A percentile compares a stretch with the other conserved stretches of the same genome.
These are phyloP conservation scores for Microascus cirrosus DNA, from an alignment of 2,329 filamentous ascomycete species.

Conservation along the genomic window DNA sequence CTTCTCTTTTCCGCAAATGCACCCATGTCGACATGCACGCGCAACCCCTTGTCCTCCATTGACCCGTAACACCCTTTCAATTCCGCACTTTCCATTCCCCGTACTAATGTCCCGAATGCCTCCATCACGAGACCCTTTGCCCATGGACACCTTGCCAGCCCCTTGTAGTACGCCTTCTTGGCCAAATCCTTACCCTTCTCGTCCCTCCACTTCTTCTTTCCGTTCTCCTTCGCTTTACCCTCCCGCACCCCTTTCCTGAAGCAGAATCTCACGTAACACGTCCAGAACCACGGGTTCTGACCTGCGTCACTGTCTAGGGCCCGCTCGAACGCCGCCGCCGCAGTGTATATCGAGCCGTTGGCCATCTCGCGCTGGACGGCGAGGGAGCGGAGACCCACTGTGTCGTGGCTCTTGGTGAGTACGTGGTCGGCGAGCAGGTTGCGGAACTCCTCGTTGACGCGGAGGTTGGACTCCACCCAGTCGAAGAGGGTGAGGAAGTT, in stretches of 20 bases:
- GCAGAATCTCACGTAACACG: conserved; percentile 37
- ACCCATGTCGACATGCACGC: conserved; percentile 40
- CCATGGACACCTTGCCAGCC: conserved; percentile 35
- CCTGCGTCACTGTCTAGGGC: conserved; percentile 28
- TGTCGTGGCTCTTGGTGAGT: conserved; percentile 25
- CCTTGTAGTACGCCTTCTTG: conserved; percentile 36
- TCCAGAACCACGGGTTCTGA: conserved; percentile 34
- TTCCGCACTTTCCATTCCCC: conserved; percentile 34
- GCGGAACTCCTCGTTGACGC: conserved; percentile 68
- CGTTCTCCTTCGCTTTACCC: conserved; percentile 17
- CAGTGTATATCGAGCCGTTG: conserved; percentile 35
- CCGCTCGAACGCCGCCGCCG: conserved; percentile 39
- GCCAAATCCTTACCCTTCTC: conserved; percentile 20
- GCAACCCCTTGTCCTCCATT: conserved; percentile 35
- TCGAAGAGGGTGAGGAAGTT: conserved; percentile 62
- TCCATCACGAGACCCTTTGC: conserved; percentile 39
- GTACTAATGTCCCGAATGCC: conserved; percentile 32
- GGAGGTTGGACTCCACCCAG: conserved; percentile 62
- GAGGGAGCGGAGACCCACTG: conserved; percentile 32
- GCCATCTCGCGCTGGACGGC: conserved; percentile 38
- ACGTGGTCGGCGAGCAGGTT: conserved; percentile 46
- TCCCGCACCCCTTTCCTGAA: conserved; percentile 11
- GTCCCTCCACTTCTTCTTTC: conserved; percentile 22
- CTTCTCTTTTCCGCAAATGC: conserved; percentile 29
- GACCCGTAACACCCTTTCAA: conserved; percentile 35